Evolutionary conservation across 495 filamentous ascomycete species (phyloP), one percentile per base, ranked within the genome.

Genomic region (Aspergillus leporis): DNA sequence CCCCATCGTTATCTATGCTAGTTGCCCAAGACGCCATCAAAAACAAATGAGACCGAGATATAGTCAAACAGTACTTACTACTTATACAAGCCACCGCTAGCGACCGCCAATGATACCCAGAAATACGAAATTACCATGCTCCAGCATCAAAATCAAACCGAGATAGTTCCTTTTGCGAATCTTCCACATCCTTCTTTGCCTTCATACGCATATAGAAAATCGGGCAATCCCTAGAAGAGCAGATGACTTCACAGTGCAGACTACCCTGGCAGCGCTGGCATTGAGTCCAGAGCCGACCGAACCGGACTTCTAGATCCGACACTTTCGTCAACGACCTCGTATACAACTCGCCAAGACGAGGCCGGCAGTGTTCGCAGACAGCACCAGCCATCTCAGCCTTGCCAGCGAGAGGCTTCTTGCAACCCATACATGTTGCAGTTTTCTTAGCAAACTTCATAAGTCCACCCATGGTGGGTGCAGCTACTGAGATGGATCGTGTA

Each of bases 151-250:
- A 83, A 80, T 98, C 94, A 77, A 98, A 99, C 68, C 94, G 78
- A 69, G 81, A 82, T 67, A 98, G 64, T 69, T 99, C 95, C 79
- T 90, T 97, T 59, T 92, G 92, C 4, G 84, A 86, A 78, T 99
- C 94, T 72, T 97, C 92, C 45, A 98, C 86, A 71, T 99, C 94
- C 78, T 98, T 99, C 85, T 96, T 96, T 25, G 92, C 93, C 79
- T 99, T 99, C 94, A 99, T 99, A 5, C 94, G 88, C 94, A 98
- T 99, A 70, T 99, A 99, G 76, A 97, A 99, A 62, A 99, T 99
- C 4, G 94, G 94, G 68, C 94, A 99, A 75, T 99, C 94, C 67
- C 89, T 89, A 62, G 89, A 92, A 41, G 87, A 91, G 79, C 94
- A 99, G 62, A 99, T 98, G 22, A 99, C 94, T 75, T 99, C 93